A percentile compares a stretch with the other conserved stretches of the same genome.
Evolutionary conservation across 2,329 filamentous ascomycete species (phyloP).

Genomic region (Neonectria neomacrospora): DNA sequence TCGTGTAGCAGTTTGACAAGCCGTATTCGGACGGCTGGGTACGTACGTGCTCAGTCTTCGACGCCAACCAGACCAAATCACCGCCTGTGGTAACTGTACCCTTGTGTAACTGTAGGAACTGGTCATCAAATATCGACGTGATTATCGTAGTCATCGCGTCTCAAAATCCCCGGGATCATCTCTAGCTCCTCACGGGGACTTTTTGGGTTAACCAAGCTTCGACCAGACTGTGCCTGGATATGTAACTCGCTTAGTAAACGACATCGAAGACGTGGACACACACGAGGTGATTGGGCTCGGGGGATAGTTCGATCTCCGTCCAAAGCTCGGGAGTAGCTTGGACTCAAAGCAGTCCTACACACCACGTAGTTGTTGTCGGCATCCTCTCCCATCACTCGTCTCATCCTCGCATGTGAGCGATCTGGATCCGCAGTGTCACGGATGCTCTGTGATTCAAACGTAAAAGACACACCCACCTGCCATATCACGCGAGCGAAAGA

Average conservation of each 20-base stretch:
- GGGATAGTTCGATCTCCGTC: constrained; percentile 14
- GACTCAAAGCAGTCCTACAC: neutral
- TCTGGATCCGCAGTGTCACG: constrained; percentile 8
- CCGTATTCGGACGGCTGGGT: constrained; percentile 25
- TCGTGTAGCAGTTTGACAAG: constrained; percentile 39
- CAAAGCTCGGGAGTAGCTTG: constrained; percentile 4
- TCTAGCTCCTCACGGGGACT: neutral
- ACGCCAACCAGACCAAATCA: neutral
- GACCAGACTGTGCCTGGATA: constrained; percentile 8
- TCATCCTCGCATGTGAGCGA: constrained; percentile 7
- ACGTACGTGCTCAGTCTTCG: constrained; percentile 10
- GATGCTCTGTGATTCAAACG: constrained; percentile 1
- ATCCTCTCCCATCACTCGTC: neutral
- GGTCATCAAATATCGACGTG: neutral
- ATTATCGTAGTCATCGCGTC: constrained; percentile 2
- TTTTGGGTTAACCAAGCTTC: constrained; percentile 8
- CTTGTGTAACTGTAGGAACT: constrained; percentile 23
- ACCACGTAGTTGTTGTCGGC: neutral
- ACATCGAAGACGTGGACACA: constrained; percentile 1
- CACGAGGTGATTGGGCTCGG: constrained; percentile 10
- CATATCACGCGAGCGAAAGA: constrained; percentile 1
- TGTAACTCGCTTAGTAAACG: constrained; percentile 7
- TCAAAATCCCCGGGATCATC: neutral
- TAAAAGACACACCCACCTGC: neutral
- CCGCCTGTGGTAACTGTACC: constrained; percentile 16